Base-by-base conservation (phyloP, 306 rosid genomes). In the Bauhinia variegata region DNA sequence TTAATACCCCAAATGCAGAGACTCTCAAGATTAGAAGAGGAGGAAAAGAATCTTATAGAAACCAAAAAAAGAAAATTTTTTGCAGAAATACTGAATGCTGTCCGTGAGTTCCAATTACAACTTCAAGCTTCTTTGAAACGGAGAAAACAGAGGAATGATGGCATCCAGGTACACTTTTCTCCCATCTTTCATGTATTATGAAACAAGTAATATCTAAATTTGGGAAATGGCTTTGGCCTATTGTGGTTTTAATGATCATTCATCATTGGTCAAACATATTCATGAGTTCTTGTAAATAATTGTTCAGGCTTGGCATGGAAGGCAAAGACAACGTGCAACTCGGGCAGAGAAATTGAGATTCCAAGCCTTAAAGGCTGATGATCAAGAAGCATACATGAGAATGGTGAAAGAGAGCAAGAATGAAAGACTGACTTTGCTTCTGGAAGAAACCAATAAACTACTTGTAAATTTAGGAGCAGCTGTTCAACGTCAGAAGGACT, bases 361-460 rank as follows among this genome's bases (percentile, higher is more conserved):
- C 74, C 99, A 95, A 82, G 99, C 99, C 32, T 83, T 95, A 80
- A 95, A 86, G 83, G 80, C 99, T 46, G 99, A 95, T 82, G 99
- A 95, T 79, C 99, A 95, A 89, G 99, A 95, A 86, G 99, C 97
- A 39, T 95, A 95, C 82, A 90, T 95, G 97, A 90, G 95, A 95
- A 81, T 95, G 97, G 99, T 95, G 61, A 95, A 90, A 79, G 99
- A 95, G 82, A 95, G 99, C 75, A 95, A 95, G 83, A 95, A 95
- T 72, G 99, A 95, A 75, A 78, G 99, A 65, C 75, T 95, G 79
- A 95, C 99, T 41, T 43, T 72, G 19, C 99, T 95, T 74, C 96
- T 95, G 52, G 96, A 95, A 85, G 99, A 95, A 87, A 95, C 99
- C 56, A 95, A 95, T 76, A 95, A 90, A 72, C 87, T 95, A 50